Evolutionary conservation across 306 rosid genomes (phyloP), one percentile per base, ranked within the genome.

Genomic region (Cyamopsis tetragonoloba): DNA sequence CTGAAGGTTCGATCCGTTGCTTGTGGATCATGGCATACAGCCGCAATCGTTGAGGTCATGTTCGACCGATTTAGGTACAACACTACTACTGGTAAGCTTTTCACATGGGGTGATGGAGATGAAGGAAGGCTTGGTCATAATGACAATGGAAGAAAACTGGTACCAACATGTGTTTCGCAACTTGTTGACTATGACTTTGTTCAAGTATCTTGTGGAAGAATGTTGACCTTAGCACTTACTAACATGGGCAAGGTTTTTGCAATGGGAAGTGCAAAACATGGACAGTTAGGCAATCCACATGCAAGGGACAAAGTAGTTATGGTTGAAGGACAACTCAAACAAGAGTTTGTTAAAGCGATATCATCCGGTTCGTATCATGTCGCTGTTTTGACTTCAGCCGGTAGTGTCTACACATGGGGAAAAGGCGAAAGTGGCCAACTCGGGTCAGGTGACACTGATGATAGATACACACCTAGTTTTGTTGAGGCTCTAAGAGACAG

Each of bases 71-170:
- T 62, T 55, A 62, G 77, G 72, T 84, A 77, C 66, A 86, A 72
- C 61, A 75, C 67, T 13, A 32, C 79, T 1, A 87, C 72, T 0
- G 91, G 96, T 31, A 88, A 91, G 80, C 64, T 91, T 23, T 91
- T 88, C 76, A 86, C 97, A 28, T 91, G 97, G 97, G 97, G 97
- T 43, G 93, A 91, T 76, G 96, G 86, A 28, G 93, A 88, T 78
- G 78, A 76, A 69, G 89, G 93, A 12, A 71, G 80, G 82, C 89
- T 91, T 5, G 97, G 97, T 15, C 93, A 88, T 74, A 58, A 72
- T 17, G 85, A 83, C 49, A 63, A 84, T 8, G 85, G 77, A 60
- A 82, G 71, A 70, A 91, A 78, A 80, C 84, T 88, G 44, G 71
- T 88, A 37, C 97, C 97, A 9, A 78, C 89, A 13, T 83, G 91